Evolutionary conservation across 1,284 basidiomycete genomes (phyloP).

Genomic region (Microbotryum silenes-acaulis): DNA sequence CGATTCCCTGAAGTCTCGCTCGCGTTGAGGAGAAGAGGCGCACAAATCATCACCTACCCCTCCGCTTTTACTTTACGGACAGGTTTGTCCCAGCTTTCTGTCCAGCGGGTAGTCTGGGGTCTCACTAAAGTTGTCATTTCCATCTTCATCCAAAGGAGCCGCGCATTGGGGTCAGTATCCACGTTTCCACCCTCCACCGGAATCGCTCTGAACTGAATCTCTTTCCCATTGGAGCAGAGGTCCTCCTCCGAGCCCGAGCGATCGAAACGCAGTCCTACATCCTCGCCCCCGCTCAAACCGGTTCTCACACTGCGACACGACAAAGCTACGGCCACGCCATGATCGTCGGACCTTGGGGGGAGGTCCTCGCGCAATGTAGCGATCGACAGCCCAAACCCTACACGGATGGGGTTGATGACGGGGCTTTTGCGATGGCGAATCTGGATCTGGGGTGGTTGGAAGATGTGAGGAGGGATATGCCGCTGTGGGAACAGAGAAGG

Average conservation of each 20-base stretch:
- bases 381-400: conserved; percentile 9
- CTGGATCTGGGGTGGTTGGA: conserved; percentile 31
- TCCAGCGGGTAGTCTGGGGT: background rate
- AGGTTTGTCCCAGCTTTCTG: conserved; percentile 30
- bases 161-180: conserved; percentile 33
- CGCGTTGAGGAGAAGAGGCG: conserved; percentile 43
- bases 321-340: conserved; percentile 29
- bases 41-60: conserved; percentile 47
- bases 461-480: conserved; percentile 31
- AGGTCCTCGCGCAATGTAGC: conserved; percentile 24
- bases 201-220: background rate
- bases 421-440: conserved; percentile 22
- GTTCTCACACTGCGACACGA: conserved; percentile 30
- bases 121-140: too few relatives aligned
- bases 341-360: conserved; percentile 34
- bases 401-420: conserved; percentile 10
- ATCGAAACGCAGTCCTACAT: conserved; percentile 44
- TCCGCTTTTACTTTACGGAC: conserved; percentile 48
- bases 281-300: conserved; percentile 40
- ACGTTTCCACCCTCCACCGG: too few relatives aligned
- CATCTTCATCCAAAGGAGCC: background rate
- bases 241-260: conserved; percentile 40
- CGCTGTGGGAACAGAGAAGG: conserved; percentile 33
- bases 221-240: conserved; percentile 36
- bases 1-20: conserved; percentile 47